Conservation (phyloP, 2,329 filamentous ascomycete genomes). For the Fusarium sp. region DNA sequence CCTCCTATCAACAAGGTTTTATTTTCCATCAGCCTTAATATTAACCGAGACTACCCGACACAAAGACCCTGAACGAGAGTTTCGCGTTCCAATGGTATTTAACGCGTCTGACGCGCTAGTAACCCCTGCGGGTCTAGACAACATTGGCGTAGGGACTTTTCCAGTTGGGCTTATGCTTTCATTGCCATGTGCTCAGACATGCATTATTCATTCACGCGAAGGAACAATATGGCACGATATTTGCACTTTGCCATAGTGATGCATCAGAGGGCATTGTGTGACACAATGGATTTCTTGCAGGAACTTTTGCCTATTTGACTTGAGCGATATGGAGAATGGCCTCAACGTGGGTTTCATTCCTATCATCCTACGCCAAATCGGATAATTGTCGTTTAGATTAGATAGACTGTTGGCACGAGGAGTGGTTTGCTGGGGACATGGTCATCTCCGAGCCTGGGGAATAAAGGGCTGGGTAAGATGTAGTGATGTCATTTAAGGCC, state of each 20-base stretch:
- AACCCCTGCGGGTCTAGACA: not conserved
- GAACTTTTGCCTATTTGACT: not conserved
- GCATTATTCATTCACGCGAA: not conserved
- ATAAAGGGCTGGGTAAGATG: not conserved
- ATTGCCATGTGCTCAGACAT: not conserved
- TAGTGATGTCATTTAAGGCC: not conserved
- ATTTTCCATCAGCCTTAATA: not conserved
- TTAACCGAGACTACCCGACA: not conserved
- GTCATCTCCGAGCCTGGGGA: not conserved
- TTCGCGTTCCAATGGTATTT: not conserved
- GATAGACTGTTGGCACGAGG: not conserved
- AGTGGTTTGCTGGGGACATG: not conserved
- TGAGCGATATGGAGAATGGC: not conserved
- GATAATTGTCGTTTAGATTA: not conserved
- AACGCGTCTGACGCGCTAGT: not conserved
- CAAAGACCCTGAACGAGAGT: not conserved
- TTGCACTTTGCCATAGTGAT: not conserved
- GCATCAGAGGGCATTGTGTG: not conserved
- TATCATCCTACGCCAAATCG: not conserved
- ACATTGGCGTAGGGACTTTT: not conserved
- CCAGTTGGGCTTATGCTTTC: not conserved
- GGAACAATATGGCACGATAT: not conserved
- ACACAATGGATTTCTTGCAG: not conserved
- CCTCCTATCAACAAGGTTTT: not conserved
- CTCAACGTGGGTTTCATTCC: not conserved